Evolutionary conservation across 108 stramenopile species (phyloP).

Genomic region (Conticribra weissflogii): DNA sequence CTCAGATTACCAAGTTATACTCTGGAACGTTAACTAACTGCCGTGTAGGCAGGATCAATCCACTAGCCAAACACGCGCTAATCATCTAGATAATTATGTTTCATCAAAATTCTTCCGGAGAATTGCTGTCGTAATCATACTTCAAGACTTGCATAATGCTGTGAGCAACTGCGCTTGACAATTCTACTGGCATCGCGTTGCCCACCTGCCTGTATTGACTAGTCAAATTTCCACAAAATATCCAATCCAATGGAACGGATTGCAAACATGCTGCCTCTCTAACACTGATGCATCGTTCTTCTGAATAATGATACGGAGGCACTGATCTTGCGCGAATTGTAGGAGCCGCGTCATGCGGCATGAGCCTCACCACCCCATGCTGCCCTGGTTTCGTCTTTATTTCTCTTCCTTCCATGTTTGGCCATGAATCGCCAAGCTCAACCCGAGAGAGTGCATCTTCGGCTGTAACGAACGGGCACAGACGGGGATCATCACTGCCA

Average conservation of each 20-base stretch:
- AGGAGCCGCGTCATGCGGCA: conserved; percentile 28
- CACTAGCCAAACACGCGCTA: no score
- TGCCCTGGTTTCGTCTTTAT: conserved; percentile 17
- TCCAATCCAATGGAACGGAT: conserved; percentile 38
- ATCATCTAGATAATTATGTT: no score
- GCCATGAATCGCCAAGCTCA: conserved; percentile 4
- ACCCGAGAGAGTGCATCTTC: conserved; percentile 24
- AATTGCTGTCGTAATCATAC: conserved; percentile 30
- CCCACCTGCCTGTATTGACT: conserved; percentile 56
- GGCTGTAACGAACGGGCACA: conserved; percentile 42
- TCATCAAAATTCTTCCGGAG: no score
- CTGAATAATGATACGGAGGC: conserved; percentile 37
- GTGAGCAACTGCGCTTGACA: conserved; percentile 45
- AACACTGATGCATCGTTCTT: conserved; percentile 40
- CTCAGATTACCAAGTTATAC: no score
- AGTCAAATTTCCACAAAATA: conserved; percentile 36
- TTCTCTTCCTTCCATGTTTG: conserved; percentile 32
- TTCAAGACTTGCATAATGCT: conserved; percentile 20
- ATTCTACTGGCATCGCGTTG: conserved; percentile 49
- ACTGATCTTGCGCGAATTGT: conserved; percentile 23
- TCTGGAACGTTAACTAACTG: no score
- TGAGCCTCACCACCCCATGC: conserved; percentile 30
- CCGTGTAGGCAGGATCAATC: no score
- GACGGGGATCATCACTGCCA: conserved; percentile 12
- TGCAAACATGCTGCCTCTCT: conserved; percentile 50